Conservation (phyloP, 2,329 filamentous ascomycete species). For the Periconia sp. region DNA sequence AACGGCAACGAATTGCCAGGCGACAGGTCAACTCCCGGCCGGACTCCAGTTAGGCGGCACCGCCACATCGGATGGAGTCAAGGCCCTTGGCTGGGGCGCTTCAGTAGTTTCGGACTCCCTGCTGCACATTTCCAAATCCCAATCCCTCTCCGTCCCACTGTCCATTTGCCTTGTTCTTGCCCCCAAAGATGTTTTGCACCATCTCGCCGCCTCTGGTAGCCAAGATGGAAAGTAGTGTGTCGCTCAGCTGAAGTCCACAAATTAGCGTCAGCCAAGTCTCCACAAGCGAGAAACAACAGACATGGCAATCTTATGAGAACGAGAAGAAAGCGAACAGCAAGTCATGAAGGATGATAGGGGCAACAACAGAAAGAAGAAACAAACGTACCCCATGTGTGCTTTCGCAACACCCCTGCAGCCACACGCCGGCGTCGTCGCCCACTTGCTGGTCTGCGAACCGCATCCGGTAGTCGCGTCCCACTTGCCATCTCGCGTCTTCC, state of each 20-base stretch:
- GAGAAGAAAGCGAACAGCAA: neutral
- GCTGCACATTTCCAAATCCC: constrained; percentile 21
- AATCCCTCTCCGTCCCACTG: constrained; percentile 30
- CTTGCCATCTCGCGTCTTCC: constrained; percentile 59
- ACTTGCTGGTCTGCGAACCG: constrained; percentile 70
- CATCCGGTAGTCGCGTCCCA: constrained; percentile 78
- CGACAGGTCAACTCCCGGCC: too few species aligned
- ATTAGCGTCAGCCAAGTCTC: constrained; percentile 12
- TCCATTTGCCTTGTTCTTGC: constrained; percentile 9
- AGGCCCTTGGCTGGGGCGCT: too few species aligned
- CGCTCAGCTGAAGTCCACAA: constrained; percentile 63
- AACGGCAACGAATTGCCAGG: too few species aligned
- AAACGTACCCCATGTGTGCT: constrained; percentile 82
- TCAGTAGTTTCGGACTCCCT: constrained; percentile 12
- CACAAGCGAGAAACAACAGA: neutral
- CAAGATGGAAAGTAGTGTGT: constrained; percentile 78
- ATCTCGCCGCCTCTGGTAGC: constrained; percentile 76
- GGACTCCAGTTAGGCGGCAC: neutral
- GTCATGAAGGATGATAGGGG: neutral
- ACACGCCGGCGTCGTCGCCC: constrained; percentile 74
- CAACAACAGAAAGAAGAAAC: neutral
- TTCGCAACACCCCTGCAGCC: constrained; percentile 94
- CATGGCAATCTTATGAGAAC: neutral
- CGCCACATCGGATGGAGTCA: neutral
- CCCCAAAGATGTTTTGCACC: constrained; percentile 71